phyloP scores from a whole-genome alignment of 2,329 filamentous ascomycete species.

The Trichoderma atrobrunneum region DNA sequence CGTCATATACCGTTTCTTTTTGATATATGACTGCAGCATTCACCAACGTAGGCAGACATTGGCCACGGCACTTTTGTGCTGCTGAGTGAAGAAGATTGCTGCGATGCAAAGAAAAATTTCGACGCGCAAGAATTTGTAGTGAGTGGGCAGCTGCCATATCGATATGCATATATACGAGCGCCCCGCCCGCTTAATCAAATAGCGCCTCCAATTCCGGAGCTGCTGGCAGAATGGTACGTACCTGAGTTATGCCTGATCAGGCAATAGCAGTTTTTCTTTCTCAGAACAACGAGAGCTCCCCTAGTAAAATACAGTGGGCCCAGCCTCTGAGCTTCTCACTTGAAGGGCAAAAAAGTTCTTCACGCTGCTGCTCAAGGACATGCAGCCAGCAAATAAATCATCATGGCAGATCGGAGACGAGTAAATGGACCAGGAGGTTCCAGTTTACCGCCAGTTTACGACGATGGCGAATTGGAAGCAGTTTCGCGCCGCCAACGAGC shows the following conservation, averaged over 20 bases:
- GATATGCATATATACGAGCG: slow-evolving; percentile 12
- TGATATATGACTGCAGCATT: not conserved
- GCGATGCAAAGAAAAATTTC: slow-evolving; percentile 4
- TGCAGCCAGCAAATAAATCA: not conserved
- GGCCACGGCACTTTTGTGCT: not conserved
- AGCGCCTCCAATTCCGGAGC: not conserved
- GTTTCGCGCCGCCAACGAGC: slow-evolving; percentile 52
- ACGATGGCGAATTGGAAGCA: slow-evolving; percentile 44
- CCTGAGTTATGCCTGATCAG: not conserved
- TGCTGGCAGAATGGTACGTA: not conserved
- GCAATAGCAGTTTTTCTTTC: not conserved
- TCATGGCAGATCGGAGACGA: slow-evolving; percentile 80
- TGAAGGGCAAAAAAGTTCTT: not conserved
- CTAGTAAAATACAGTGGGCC: not conserved
- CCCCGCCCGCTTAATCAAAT: not conserved
- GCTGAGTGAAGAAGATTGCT: not conserved
- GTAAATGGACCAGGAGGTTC: slow-evolving; percentile 82
- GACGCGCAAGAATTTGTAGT: slow-evolving; percentile 13
- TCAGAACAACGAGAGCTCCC: not conserved
- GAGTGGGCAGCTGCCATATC: slow-evolving; percentile 1
- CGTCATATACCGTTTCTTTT: not conserved
- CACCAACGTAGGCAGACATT: not conserved
- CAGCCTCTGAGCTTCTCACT: slow-evolving; percentile 2
- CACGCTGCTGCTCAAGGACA: not conserved
- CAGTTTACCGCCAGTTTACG: slow-evolving; percentile 72